A percentile compares a stretch with the other conserved stretches of the same genome.
Conservation (phyloP, 1,139 yeast species). For the Yamadazyma dushanensis region DNA sequence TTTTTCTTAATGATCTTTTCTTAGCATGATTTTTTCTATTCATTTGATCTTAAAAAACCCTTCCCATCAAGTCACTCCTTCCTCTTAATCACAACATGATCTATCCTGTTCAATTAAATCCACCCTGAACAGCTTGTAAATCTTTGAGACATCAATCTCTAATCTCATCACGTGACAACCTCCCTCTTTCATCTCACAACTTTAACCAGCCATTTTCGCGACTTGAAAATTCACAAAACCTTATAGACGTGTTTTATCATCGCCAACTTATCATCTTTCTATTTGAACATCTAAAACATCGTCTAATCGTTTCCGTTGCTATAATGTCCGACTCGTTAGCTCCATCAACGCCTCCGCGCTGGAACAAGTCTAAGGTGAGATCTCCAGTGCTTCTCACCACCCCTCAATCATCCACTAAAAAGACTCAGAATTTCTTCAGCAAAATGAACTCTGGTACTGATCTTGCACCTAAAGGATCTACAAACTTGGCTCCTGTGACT, state of each 20-base stretch:
- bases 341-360: conserved; percentile 19
- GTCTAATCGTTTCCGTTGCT: no score
- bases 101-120: no score
- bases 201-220: conserved; percentile 6
- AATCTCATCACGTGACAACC: background rate
- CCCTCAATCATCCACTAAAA: conserved; percentile 16
- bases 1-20: no score
- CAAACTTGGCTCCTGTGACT: conserved; percentile 23
- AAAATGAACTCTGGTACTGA: background rate
- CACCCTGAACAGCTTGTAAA: no score
- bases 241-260: conserved; percentile 8
- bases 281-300: background rate
- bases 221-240: background rate
- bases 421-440: conserved; percentile 9
- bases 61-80: no score
- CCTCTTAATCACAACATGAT: no score
- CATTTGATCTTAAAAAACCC: no score
- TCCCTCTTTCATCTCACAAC: background rate
- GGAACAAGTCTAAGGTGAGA: conserved; percentile 5
- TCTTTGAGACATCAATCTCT: no score
- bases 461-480: background rate
- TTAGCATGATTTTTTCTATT: no score
- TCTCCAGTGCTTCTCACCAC: conserved; percentile 11
- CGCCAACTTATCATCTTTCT: background rate
- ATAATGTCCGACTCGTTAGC: conserved; percentile 12